Evolutionary conservation across 2,329 filamentous ascomycete genomes (phyloP), one percentile per base, ranked within the genome.

Genomic region (Samsoniella hepiali): DNA sequence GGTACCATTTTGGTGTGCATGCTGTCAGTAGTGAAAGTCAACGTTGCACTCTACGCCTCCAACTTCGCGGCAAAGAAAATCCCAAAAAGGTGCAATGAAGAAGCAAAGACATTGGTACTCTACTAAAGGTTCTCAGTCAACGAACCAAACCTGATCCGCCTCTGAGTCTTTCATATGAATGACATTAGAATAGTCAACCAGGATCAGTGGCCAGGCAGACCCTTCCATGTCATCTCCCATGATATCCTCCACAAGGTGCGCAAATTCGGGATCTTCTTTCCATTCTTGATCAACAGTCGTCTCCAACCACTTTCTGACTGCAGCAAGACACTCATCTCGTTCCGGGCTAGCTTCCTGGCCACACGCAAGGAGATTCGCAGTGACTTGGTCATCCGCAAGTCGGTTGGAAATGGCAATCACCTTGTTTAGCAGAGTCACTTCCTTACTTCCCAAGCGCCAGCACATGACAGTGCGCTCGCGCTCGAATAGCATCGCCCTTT

Each of bases 151-250:
- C 8, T 50, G 53, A 9, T 63, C 53, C 11, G 57, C 42, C 1
- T 10, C 34, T 17, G 60, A 36, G 8, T 63, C 60, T 17, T 51
- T 44, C 60, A 56, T 50, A 6, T 29, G n/a, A 40, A 63, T 57
- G 3, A 63, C 3, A 13, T 57, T 63, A 1, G 60, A 63, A 7
- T 42, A 22, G 27, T 63, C 60, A 9, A 63, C 51, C 27, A 63
- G 9, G 15, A 63, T 10, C 29, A 64, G 11, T 7, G 51, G 49
- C 62, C 62, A 64, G 10, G 29, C 9, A 1, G 29, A 64, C 2
- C 45, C 56, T 44, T 64, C 62, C 56, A 64, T 59, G 22, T 31
- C 62, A 6, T 49, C 31, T 11, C 62, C 62, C 42, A 59, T 64
- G 1, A 8, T 42, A 5, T 45, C 31, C 17, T 17, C 22, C 13